Conservation (phyloP, 257 asterid species). For the Coffea canephora region DNA sequence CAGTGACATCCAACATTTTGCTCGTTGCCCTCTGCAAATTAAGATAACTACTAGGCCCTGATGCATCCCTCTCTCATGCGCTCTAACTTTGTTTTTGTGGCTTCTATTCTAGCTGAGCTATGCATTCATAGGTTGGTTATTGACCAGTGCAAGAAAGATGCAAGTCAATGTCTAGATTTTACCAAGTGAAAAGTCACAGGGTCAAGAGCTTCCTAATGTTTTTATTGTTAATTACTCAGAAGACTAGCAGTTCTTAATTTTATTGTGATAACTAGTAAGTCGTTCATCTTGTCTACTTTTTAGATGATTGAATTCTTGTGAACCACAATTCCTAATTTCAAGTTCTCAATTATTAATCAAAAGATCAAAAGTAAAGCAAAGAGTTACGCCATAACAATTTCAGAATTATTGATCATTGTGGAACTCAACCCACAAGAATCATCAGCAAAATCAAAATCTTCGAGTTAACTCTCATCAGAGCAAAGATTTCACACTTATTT, state of each 20-base stretch:
- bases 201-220: background rate
- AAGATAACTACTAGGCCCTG: background rate
- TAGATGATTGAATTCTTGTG: background rate
- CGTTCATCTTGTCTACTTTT: background rate
- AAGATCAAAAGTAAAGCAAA: background rate
- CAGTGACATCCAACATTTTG: background rate
- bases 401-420: background rate
- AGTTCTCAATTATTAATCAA: too few relatives aligned
- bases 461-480: background rate
- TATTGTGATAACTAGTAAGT: background rate
- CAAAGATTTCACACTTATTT: background rate
- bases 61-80: background rate
- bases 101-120: background rate
- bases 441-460: background rate
- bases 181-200: background rate
- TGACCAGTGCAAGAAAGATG: background rate
- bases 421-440: background rate
- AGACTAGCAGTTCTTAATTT: background rate
- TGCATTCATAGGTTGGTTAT: background rate
- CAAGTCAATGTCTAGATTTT: background rate
- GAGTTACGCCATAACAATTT: background rate
- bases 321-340: background rate
- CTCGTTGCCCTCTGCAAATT: background rate
- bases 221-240: background rate
- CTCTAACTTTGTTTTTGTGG: background rate